Evolutionary conservation across 2,329 filamentous ascomycete species (phyloP).

Genomic region (Trichothecium sympodiale): DNA sequence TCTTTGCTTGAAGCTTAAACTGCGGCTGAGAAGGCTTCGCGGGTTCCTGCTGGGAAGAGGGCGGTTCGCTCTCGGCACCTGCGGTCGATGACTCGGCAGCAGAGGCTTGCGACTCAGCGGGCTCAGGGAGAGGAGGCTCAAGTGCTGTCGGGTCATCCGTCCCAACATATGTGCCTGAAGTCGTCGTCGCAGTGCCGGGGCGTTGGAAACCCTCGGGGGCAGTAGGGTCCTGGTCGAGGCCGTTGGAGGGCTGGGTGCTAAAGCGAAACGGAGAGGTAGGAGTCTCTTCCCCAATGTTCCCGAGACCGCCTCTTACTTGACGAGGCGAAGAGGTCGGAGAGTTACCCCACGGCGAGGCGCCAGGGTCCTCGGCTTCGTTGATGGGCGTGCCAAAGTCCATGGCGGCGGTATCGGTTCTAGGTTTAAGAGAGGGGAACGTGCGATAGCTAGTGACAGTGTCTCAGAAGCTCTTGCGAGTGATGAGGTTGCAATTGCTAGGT

Average conservation of each 20-base stretch:
- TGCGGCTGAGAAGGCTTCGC: conserved; percentile 52
- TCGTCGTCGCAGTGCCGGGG: conserved; percentile 35
- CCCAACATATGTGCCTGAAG: conserved; percentile 30
- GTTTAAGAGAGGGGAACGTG: no score
- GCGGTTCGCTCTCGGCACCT: conserved; percentile 6
- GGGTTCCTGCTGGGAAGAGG: conserved; percentile 31
- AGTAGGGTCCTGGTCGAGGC: conserved; percentile 24
- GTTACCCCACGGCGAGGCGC: conserved; percentile 44
- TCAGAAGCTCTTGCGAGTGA: no score
- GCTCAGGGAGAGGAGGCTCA: conserved; percentile 5
- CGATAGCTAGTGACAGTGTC: no score
- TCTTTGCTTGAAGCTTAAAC: conserved; percentile 86
- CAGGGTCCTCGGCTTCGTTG: conserved; percentile 41
- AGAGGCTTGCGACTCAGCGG: conserved; percentile 7
- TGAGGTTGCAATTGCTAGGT: no score
- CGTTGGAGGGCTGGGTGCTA: conserved; percentile 30
- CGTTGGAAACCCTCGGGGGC: conserved; percentile 29
- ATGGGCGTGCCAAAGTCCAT: conserved; percentile 52
- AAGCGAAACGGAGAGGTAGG: conserved; percentile 33
- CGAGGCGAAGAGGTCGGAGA: conserved; percentile 40
- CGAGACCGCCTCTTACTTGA: conserved; percentile 32
- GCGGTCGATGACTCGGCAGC: conserved; percentile 7
- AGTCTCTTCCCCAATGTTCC: conserved; percentile 25
- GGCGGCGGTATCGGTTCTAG: conserved; percentile 7
- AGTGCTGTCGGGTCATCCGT: conserved; percentile 21